Percentiles rank a stretch among this genome's conserved stretches.
Conservation (phyloP, 208 protist genomes). For the Ichthyophonus hoferi region DNA sequence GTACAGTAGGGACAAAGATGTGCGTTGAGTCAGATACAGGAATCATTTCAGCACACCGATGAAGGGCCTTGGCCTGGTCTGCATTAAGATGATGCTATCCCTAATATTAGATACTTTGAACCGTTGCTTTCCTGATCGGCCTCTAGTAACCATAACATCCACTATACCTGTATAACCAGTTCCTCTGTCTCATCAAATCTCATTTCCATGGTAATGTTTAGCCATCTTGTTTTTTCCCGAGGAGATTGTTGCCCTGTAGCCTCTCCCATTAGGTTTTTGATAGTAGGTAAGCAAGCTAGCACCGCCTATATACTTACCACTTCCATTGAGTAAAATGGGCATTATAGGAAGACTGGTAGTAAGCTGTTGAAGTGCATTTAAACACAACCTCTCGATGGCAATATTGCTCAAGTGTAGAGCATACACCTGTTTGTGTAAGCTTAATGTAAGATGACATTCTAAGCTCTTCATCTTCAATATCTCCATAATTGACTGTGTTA, state of each 20-base stretch:
- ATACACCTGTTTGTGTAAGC: too few species aligned
- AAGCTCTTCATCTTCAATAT: background rate
- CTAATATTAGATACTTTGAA: background rate
- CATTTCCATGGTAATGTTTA: background rate
- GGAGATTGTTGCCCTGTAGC: too few species aligned
- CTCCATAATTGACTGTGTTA: background rate
- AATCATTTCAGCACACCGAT: background rate
- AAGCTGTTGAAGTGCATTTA: background rate
- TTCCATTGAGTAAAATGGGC: background rate
- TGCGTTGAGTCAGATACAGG: background rate
- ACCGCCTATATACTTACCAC: background rate
- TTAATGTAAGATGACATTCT: too few species aligned
- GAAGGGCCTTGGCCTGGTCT: background rate
- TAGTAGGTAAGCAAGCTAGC: background rate
- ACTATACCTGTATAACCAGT: background rate
- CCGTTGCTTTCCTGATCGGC: too few species aligned
- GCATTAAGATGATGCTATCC: slow-evolving; percentile 17
- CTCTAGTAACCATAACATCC: too few species aligned
- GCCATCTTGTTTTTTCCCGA: background rate
- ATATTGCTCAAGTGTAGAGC: background rate
- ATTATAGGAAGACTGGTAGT: background rate
- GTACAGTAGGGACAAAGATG: background rate
- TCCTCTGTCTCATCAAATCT: background rate
- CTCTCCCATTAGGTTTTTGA: too few species aligned
- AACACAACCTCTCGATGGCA: background rate